phyloP scores from a whole-genome alignment of 2,329 filamentous ascomycete species.

The Fusarium praegraminearum region DNA sequence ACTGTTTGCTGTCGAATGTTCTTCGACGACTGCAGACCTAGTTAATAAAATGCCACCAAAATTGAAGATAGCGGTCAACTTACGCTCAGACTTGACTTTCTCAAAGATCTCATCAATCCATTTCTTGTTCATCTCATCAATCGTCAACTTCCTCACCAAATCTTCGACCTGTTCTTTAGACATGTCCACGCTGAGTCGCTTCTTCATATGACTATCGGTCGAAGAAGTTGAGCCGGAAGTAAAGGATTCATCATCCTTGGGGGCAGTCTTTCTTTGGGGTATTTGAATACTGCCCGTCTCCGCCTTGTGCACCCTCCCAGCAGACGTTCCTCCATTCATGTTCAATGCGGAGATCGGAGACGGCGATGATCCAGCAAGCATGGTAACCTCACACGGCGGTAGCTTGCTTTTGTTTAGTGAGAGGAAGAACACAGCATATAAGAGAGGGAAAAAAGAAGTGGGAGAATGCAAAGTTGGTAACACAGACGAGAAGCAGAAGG shows the following conservation, averaged over 20 bases:
- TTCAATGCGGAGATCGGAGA: constrained; percentile 19
- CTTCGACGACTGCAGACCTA: constrained; percentile 37
- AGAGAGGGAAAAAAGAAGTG: neutral
- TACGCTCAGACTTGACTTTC: constrained; percentile 47
- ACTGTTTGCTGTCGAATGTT: constrained; percentile 19
- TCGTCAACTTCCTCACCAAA: constrained; percentile 40
- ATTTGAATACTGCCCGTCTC: constrained; percentile 35
- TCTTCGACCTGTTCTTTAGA: constrained; percentile 47
- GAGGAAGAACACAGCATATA: constrained; percentile 14
- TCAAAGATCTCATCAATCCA: constrained; percentile 47
- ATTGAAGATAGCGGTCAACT: neutral
- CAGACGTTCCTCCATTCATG: constrained; percentile 19
- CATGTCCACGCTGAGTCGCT: constrained; percentile 43
- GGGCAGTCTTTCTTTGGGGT: constrained; percentile 17
- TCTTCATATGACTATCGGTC: constrained; percentile 36
- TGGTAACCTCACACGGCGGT: constrained; percentile 22
- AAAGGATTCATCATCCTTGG: constrained; percentile 29
- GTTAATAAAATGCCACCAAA: neutral
- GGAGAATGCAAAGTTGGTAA: neutral
- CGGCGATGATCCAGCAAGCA: constrained; percentile 33
- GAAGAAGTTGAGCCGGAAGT: constrained; percentile 34
- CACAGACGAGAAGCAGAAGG: neutral
- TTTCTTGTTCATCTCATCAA: constrained; percentile 46
- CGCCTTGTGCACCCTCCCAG: constrained; percentile 20
- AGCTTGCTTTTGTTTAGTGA: constrained; percentile 11